These are phyloP conservation scores for Calvatia gigantea DNA, from an alignment of 768 basidiomycete genomes.

Conservation along the genomic window DNA sequence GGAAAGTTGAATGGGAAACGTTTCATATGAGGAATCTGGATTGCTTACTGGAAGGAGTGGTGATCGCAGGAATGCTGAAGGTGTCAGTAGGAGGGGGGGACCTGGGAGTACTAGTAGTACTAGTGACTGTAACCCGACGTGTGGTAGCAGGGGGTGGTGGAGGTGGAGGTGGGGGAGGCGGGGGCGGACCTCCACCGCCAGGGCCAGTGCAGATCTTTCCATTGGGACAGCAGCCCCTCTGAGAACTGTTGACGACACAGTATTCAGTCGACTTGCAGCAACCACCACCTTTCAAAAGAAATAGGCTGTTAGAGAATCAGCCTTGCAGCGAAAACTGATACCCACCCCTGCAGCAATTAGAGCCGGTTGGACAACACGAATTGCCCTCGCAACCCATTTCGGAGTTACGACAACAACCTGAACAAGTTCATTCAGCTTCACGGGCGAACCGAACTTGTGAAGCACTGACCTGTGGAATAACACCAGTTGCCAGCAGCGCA, in stretches of 20 bases:
- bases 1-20: not conserved
- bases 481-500: conserved; percentile 4
- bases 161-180: not conserved
- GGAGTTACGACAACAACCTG: not conserved
- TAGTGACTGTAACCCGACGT: not conserved
- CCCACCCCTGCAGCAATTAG: conserved; percentile 5
- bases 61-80: no score
- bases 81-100: not conserved
- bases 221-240: not conserved
- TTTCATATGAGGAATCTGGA: not conserved
- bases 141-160: not conserved
- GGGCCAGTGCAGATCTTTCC: not conserved
- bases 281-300: not conserved
- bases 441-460: not conserved
- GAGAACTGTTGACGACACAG: not conserved
- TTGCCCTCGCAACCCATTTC: not conserved
- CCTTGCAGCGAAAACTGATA: not conserved
- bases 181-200: not conserved
- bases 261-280: conserved; percentile 1
- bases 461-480: conserved; percentile 1
- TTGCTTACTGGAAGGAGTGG: not conserved
- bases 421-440: not conserved
- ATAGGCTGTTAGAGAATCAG: not conserved
- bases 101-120: not conserved
- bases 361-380: not conserved